Evolutionary conservation across 495 filamentous ascomycete genomes (phyloP), one percentile per base, ranked within the genome.

Genomic region (Penicillium antarcticum): DNA sequence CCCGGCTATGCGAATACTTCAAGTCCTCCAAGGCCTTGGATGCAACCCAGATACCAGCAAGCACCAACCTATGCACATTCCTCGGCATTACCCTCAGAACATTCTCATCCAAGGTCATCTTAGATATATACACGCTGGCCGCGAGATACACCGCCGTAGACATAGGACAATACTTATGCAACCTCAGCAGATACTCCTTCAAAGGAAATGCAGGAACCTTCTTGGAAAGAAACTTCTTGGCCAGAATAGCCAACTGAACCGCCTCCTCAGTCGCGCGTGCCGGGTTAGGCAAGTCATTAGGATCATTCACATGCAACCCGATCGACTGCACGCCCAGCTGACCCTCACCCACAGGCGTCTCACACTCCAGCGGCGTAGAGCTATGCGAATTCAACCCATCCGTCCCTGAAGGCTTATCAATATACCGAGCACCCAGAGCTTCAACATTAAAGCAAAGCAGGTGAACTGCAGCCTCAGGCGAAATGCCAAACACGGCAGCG

Each of bases 141-240:
- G 94, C 91, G n/a, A 98, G 83, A 58, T 94, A 96, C 29, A 97
- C 95, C 13, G 84, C 92, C 2, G 94, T 92, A n/a, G 91, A 95
- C 83, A 97, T 87, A 17, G 95, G 92, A 56, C 94, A 98, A 66
- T 85, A 97, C 33, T 76, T 78, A 65, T 97, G 92, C 42, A 97
- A 81, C 38, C 94, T 88, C 53, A 83, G 69, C 16, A 97, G 77
- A 66, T 98, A 98, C 41, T 95, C 87, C 57, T 87, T 83, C 39
- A 97, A 73, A 9, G 86, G 73, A 45, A 97, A 89, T 2, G 83
- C 80, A 9, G 94, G 94, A 1, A 87, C 82, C 32, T 83, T 80
- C 62, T 94, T 95, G 18, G 88, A 92, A 67, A 92, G 92, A 70
- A 98, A 98, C 51, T 94, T 91, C 24, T 89, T 83, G 10, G 87